Evolutionary conservation across 371 early-diverging fungal genomes (phyloP).

Genomic region (Dichotomocladium elegans): DNA sequence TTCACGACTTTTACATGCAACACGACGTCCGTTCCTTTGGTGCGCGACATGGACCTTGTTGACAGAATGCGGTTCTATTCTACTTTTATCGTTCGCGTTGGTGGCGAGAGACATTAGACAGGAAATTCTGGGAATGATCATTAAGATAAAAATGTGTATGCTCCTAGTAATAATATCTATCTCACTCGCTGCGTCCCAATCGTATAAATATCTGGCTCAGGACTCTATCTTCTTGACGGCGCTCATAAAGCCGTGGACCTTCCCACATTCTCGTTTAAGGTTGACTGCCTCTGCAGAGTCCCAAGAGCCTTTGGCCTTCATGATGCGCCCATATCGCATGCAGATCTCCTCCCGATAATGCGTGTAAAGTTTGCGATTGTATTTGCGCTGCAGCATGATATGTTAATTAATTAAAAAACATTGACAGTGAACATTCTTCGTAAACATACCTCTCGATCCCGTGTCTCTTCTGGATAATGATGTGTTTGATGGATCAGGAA

Average conservation of each 20-base stretch:
- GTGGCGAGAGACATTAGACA: no score
- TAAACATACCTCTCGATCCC: slow-evolving; percentile 57
- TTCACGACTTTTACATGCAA: no score
- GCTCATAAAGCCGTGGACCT: slow-evolving; percentile 35
- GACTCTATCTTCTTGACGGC: slow-evolving; percentile 12
- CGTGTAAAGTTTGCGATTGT: slow-evolving; percentile 57
- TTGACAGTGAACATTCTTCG: not conserved
- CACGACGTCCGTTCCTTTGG: no score
- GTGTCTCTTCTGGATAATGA: slow-evolving; percentile 56
- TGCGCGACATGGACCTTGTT: no score
- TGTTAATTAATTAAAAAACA: not conserved
- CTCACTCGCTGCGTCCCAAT: no score
- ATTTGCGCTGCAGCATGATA: slow-evolving; percentile 41
- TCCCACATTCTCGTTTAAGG: slow-evolving; percentile 44
- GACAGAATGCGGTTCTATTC: no score
- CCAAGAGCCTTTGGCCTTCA: slow-evolving; percentile 49
- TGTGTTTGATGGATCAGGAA: slow-evolving; percentile 69
- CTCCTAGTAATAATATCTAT: no score
- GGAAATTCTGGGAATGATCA: no score
- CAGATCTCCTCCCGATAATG: slow-evolving; percentile 64
- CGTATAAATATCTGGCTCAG: no score
- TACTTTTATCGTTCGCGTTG: not conserved
- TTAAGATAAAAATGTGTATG: no score
- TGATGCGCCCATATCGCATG: slow-evolving; percentile 56
- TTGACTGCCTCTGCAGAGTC: slow-evolving; percentile 43